Evolutionary conservation across 768 basidiomycete genomes (phyloP).

Genomic region (Inosperma sp.): DNA sequence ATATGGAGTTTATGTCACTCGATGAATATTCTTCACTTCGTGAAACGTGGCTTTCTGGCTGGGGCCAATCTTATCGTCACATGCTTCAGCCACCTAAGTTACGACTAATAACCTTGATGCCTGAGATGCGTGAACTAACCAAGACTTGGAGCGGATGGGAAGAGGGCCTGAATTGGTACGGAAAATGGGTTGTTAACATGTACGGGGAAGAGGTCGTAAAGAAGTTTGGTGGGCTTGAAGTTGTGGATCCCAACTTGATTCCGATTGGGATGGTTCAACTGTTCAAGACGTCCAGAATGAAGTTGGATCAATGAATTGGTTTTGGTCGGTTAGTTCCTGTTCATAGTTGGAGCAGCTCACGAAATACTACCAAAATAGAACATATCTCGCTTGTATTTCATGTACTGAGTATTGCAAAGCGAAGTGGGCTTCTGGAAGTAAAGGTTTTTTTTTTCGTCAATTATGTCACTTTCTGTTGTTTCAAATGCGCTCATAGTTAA

Average conservation of each 20-base stretch:
- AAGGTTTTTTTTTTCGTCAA: too few species aligned
- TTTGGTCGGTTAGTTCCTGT: too few species aligned
- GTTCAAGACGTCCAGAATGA: conserved; percentile 34
- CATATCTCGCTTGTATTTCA: too few species aligned
- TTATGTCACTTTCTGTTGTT: too few species aligned
- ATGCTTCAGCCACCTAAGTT: conserved; percentile 20
- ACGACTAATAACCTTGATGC: conserved; percentile 10
- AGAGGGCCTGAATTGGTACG: conserved; percentile 26
- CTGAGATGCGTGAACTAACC: conserved; percentile 14
- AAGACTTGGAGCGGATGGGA: conserved; percentile 6
- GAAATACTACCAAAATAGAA: too few species aligned
- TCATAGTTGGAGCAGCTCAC: too few species aligned
- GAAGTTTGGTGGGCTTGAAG: conserved; percentile 37
- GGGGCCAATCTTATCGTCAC: conserved; percentile 24
- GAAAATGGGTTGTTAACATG: conserved; percentile 34
- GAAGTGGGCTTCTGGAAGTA: too few species aligned
- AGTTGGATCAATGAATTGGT: too few species aligned
- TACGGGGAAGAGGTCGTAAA: conserved; percentile 38
- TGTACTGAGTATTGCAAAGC: too few species aligned
- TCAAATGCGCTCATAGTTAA: too few species aligned
- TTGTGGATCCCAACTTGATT: conserved; percentile 37
- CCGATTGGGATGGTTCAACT: conserved; percentile 40
- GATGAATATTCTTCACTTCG: conserved; percentile 27
- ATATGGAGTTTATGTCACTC: conserved; percentile 27
- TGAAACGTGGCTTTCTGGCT: conserved; percentile 19